Evolutionary conservation across 1,139 yeast species (phyloP), one percentile per base, ranked within the genome.

Genomic region (Meyerozyma elateridarum): DNA sequence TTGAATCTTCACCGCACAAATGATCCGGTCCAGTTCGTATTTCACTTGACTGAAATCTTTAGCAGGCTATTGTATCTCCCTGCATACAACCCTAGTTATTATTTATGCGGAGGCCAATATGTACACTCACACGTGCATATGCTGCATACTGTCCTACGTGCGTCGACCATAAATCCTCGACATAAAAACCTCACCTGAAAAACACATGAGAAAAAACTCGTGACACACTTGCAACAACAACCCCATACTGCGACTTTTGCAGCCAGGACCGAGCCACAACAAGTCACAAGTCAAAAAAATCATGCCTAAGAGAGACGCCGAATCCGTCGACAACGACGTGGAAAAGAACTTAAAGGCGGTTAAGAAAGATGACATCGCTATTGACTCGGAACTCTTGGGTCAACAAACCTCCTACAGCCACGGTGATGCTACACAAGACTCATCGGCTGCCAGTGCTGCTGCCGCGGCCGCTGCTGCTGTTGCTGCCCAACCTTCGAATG

Each of bases 361-460:
- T 25, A 56, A 57, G 43, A 59, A 61, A 38, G 63, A 59, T 17
- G 64, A 61, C 33, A 54, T 61, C 30, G 66, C 65, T 34, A 68
- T 70, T 36, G 76, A 70, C 47, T 64, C 74, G 29, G 74, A 69
- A 42, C 54, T 70, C 42, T 59, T 70, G 37, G 66, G 64, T 21
- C 73, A 70, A 38, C 73, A 69, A 35, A 51, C 66, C 11, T 59
- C 62, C 25, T 61, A 60, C 40, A 31, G 40, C 9, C 36, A 30
- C 12, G 29, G 22, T 16, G 34, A 30, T 21, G 29, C 32, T 17
- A 14, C 22, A 8, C 26, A 41, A 16, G 36, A 40, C 34, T 32
- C 46, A 36, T 42, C 50, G 1, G 61, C 61, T 5, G 61, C 56
- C 12, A 58, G 56, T 6, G 61, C 63, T 13, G 62, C 60, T 17